phyloP scores from a whole-genome alignment of 768 basidiomycete genomes.

The Pulveroboletus sp. region DNA sequence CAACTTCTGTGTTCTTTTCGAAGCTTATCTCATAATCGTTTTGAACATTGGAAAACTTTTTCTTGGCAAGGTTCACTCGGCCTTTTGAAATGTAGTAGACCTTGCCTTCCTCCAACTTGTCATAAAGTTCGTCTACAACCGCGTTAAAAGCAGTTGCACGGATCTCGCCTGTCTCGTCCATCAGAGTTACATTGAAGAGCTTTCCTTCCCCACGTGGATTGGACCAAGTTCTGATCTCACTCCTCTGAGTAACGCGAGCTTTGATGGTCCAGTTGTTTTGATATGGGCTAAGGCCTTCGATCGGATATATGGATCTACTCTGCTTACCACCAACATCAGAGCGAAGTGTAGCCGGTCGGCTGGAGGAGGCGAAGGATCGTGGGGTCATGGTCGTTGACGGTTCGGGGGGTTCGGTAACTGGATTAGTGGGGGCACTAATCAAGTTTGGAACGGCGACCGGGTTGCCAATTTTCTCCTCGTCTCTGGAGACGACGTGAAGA shows the following conservation, averaged over 20 bases:
- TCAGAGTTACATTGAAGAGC: conserved; percentile 85
- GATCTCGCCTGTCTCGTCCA: conserved; percentile 95
- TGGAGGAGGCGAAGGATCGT: conserved; percentile 22
- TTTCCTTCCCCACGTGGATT: conserved; percentile 92
- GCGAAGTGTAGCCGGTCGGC: conserved; percentile 8
- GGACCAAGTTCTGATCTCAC: conserved; percentile 85
- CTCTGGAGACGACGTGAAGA: conserved; percentile 49
- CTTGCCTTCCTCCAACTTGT: conserved; percentile 85
- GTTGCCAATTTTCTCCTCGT: conserved; percentile 71
- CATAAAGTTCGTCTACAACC: conserved; percentile 76
- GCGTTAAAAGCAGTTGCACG: conserved; percentile 88
- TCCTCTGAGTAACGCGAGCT: conserved; percentile 85
- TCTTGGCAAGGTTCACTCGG: conserved; percentile 91
- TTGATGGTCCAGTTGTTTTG: conserved; percentile 99
- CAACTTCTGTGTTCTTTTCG: conserved; percentile 79
- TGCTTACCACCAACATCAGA: conserved; percentile 13
- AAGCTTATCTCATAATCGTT: conserved; percentile 93
- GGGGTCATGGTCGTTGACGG: conserved; percentile 29
- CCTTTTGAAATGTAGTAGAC: conserved; percentile 91
- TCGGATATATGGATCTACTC: conserved; percentile 57
- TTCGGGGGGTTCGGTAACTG: conserved; percentile 21
- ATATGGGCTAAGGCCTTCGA: conserved; percentile 92
- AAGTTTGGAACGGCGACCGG: conserved; percentile 40
- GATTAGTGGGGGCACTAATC: conserved; percentile 23
- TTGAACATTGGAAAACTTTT: conserved; percentile 84